Evolutionary conservation across 2,329 filamentous ascomycete genomes (phyloP).

Genomic region (Aspergillus sp.): DNA sequence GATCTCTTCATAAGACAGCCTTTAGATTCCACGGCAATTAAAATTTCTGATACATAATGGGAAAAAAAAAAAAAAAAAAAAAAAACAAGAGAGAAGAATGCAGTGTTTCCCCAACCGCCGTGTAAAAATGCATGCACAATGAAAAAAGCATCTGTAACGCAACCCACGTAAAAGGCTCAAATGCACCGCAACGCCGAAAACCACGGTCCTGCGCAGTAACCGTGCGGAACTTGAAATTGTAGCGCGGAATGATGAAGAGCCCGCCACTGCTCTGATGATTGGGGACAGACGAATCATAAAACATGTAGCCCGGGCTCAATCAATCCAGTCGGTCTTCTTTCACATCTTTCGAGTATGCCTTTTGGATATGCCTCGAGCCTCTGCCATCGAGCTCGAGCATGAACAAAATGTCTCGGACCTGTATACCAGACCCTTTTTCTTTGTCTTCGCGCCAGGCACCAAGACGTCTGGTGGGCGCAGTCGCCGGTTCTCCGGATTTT

Average conservation of each 20-base stretch:
- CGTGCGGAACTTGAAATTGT: constrained; percentile 10
- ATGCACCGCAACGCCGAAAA: constrained; percentile 17
- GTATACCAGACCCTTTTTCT: constrained; percentile 71
- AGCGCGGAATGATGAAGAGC: not conserved
- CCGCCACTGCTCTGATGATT: too few relatives aligned
- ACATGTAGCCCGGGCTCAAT: constrained; percentile 1
- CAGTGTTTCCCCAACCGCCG: too few relatives aligned
- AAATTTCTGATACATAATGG: too few relatives aligned
- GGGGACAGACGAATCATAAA: too few relatives aligned
- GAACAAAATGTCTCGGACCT: constrained; percentile 75
- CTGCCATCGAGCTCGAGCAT: constrained; percentile 74
- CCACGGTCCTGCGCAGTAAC: constrained; percentile 21
- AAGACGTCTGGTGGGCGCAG: constrained; percentile 53
- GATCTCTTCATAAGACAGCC: too few relatives aligned
- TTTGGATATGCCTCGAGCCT: constrained; percentile 38
- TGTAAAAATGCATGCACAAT: too few relatives aligned
- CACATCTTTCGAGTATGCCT: constrained; percentile 38
- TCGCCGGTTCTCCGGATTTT: constrained; percentile 25
- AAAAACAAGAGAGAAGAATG: too few relatives aligned
- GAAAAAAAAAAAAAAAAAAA: too few relatives aligned
- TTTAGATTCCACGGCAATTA: too few relatives aligned
- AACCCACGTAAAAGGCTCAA: too few relatives aligned
- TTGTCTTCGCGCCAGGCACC: constrained; percentile 76
- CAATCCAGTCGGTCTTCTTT: constrained; percentile 34
- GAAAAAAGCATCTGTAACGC: not conserved